phyloP scores from a whole-genome alignment of 805 yeast genomes.

The Wickerhamomyces rabaulensis region DNA sequence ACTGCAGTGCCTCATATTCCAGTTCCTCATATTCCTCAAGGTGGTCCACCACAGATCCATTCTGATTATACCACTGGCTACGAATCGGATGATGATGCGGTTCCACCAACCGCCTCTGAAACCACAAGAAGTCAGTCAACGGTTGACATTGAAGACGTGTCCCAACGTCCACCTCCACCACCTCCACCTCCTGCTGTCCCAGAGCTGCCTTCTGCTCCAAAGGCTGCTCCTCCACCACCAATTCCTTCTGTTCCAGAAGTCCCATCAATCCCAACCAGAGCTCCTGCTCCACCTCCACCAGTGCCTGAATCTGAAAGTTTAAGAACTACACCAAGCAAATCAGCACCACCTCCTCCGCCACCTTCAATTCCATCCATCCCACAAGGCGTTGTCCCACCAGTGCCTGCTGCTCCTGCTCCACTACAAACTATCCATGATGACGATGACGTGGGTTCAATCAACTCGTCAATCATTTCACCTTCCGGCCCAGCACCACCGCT shows the following conservation, averaged over 20 bases:
- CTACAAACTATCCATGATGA: conserved; percentile 1
- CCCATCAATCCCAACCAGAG: conserved; percentile 17
- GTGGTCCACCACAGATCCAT: conserved; percentile 13
- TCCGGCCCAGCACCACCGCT: neutral
- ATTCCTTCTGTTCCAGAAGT: conserved; percentile 13
- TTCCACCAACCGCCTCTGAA: conserved; percentile 18
- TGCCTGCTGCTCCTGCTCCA: conserved; percentile 6
- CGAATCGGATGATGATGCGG: conserved; percentile 60
- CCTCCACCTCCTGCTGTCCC: conserved; percentile 9
- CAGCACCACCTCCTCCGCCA: conserved; percentile 12
- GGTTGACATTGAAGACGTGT: neutral
- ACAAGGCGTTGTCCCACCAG: conserved; percentile 2
- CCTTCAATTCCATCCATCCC: neutral
- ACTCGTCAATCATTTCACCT: conserved; percentile 5
- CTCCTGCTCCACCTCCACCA: conserved; percentile 20
- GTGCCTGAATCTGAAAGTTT: neutral
- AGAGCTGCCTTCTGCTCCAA: conserved; percentile 5
- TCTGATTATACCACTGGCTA: conserved; percentile 49
- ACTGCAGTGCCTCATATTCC: conserved; percentile 6
- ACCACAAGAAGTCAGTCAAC: conserved; percentile 6
- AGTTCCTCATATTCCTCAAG: conserved; percentile 3
- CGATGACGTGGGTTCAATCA: conserved; percentile 5
- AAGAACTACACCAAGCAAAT: conserved; percentile 2
- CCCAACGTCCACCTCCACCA: conserved; percentile 3
- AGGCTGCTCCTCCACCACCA: conserved; percentile 17